Conservation (phyloP, 768 basidiomycete genomes). For the Hydnomerulius pinastri region DNA sequence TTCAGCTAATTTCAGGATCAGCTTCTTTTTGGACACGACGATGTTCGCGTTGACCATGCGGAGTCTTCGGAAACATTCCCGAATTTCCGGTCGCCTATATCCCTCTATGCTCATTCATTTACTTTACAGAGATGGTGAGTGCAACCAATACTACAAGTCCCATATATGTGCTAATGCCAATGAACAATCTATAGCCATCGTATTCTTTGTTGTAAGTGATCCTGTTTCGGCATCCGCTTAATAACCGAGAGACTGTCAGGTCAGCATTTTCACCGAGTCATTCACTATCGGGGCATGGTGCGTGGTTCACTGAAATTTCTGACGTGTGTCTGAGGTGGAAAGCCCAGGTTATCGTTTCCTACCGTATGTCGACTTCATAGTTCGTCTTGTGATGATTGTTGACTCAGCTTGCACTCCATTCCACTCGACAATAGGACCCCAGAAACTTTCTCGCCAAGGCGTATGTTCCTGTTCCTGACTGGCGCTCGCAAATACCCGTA, state of each 20-base stretch:
- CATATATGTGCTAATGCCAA: background rate
- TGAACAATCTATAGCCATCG: background rate
- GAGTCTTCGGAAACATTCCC: constrained; percentile 6
- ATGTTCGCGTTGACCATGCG: constrained; percentile 9
- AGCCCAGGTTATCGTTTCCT: background rate
- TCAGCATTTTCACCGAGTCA: background rate
- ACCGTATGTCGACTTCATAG: background rate
- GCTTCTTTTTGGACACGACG: background rate
- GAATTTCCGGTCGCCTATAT: background rate
- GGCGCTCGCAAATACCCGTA: background rate
- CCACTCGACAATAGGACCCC: background rate
- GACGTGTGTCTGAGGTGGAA: background rate
- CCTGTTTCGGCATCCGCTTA: background rate
- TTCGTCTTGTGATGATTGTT: background rate
- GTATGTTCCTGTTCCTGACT: background rate
- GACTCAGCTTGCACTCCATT: background rate
- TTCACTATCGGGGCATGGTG: background rate
- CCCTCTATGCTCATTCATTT: background rate
- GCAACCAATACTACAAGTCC: background rate
- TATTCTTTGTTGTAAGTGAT: background rate
- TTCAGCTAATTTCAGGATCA: background rate
- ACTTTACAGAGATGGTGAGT: constrained; percentile 9
- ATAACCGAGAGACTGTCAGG: background rate
- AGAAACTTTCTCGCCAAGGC: background rate
- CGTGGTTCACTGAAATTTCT: background rate